Conservation (phyloP, 495 filamentous ascomycete species). For the Xanthoparmelia taractica region DNA sequence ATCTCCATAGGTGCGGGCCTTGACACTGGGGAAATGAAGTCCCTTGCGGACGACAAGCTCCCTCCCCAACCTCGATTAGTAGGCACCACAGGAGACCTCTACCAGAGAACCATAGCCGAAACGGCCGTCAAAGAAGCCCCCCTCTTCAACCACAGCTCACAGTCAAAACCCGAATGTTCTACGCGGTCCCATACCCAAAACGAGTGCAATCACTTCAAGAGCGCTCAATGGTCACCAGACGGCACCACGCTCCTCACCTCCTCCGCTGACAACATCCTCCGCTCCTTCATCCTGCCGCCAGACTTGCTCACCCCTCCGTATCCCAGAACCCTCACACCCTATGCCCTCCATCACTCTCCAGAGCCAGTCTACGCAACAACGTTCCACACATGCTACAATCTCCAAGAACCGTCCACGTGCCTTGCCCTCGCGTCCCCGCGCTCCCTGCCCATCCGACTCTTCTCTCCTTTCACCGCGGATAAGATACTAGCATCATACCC, state of each 20-base stretch:
- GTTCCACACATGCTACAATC: constrained; percentile 64
- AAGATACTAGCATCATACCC: constrained; percentile 53
- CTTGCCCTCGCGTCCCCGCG: constrained; percentile 57
- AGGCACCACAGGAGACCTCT: constrained; percentile 6
- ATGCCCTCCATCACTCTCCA: constrained; percentile 51
- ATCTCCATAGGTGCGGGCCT: not conserved
- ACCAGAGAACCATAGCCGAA: constrained; percentile 9
- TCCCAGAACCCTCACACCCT: constrained; percentile 49
- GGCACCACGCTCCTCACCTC: constrained; percentile 75
- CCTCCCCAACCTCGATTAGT: constrained; percentile 2
- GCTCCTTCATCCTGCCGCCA: constrained; percentile 64
- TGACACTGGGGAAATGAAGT: not conserved
- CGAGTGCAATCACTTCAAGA: constrained; percentile 47
- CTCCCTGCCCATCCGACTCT: constrained; percentile 71
- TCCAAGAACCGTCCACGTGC: constrained; percentile 58
- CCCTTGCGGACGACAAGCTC: constrained; percentile 3
- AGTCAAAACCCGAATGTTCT: not conserved
- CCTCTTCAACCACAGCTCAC: not conserved
- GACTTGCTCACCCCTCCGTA: constrained; percentile 54
- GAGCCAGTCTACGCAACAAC: constrained; percentile 65
- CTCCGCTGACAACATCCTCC: constrained; percentile 58
- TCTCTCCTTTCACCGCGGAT: constrained; percentile 45
- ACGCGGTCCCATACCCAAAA: not conserved
- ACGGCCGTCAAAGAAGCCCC: not conserved
- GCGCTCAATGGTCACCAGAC: constrained; percentile 65